Base-by-base conservation (phyloP, 495 filamentous ascomycete species). In the Aspergillus sparsus region DNA sequence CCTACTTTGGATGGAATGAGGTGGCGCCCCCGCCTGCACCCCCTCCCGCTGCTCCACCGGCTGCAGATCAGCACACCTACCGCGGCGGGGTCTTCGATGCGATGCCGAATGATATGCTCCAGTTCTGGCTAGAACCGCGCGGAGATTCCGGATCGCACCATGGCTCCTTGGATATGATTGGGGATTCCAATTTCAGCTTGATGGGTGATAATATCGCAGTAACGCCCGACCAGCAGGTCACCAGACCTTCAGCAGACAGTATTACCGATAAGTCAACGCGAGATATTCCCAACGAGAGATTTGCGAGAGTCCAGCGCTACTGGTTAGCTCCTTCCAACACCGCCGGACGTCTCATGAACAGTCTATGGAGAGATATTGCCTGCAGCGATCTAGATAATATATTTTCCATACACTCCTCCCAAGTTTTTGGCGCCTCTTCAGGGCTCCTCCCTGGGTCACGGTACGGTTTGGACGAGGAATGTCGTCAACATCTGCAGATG, bases 401-500 rank as follows among this genome's bases (percentile, higher is more conserved):
- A 6, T 81, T 82, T 55, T 75, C 75, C 1, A 47, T 73, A 0
- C 66, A 69, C 12, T 63, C 68, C 13, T 56, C 58, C n/a, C 63
- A 62, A 5, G 45, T 57, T 33, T 63, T 61, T 55, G 65, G 36
- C 33, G 68, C 42, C 51, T 67, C 69, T 37, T 49, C 64, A 10
- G 64, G 63, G 18, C 54, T 68, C 2, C 64, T 63, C 51, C 74
- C 74, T 49, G 77, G 72, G 46, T 80, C 76, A 15, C 60, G 79
- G 21, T 78, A 76, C 62, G 78, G 80, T 9, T 52, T 83, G 9
- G 76, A 83, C 57, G 79, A 82, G 46, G 75, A 80, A 44, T 81
- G 80, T 58, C 67, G 77, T 56, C 71, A 74, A 49, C 71, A 74
- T 7, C 69, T 83, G 0, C 75, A 79, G 52, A 66, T 67, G 12